phyloP scores from a whole-genome alignment of 345 rosid species.

The Corchorus olitorius region DNA sequence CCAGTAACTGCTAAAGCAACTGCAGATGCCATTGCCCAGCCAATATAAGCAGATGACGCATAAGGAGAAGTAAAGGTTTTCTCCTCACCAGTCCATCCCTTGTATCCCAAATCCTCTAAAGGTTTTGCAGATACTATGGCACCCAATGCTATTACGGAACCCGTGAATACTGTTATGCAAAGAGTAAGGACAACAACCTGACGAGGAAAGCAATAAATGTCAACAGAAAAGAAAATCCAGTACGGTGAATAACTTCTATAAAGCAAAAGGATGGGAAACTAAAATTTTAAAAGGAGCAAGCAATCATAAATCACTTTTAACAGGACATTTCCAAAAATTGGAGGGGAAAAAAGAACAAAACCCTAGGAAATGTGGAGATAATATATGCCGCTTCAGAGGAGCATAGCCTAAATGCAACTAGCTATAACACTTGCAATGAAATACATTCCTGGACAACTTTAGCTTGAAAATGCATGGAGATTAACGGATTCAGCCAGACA shows the following conservation, averaged over 20 bases:
- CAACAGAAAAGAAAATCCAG: constrained; percentile 11
- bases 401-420: background rate
- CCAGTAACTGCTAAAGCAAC: constrained; percentile 91
- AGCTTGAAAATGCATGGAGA: background rate
- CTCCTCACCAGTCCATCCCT: constrained; percentile 66
- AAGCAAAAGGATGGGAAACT: background rate
- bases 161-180: constrained; percentile 65
- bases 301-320: constrained; percentile 2
- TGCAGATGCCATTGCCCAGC: constrained; percentile 98
- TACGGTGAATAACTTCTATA: background rate
- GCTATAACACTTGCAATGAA: background rate
- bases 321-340: background rate
- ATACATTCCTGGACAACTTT: background rate
- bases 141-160: constrained; percentile 82
- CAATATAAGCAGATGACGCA: constrained; percentile 85
- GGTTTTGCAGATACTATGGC: constrained; percentile 88
- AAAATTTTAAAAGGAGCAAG: background rate
- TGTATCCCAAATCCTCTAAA: constrained; percentile 73
- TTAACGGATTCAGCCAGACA: background rate
- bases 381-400: background rate
- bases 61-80: constrained; percentile 74
- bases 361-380: background rate
- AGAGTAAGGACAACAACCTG: constrained; percentile 78
- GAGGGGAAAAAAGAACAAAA: background rate
- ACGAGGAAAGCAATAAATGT: constrained; percentile 23